Evolutionary conservation across 768 basidiomycete species (phyloP).

Genomic region (Mycena polygramma): DNA sequence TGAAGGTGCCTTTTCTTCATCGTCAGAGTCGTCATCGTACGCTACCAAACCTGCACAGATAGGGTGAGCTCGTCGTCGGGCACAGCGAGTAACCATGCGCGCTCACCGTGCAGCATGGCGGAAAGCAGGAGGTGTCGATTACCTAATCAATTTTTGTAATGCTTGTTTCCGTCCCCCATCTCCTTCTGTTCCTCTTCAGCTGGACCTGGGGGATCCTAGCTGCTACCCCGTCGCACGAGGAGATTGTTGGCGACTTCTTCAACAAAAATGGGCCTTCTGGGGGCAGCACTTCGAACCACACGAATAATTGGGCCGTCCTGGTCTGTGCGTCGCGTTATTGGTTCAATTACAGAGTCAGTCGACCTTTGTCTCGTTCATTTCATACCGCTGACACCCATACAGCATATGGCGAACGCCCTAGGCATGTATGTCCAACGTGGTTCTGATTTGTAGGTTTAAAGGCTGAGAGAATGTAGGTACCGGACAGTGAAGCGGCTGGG

Average conservation of each 20-base stretch:
- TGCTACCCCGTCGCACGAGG: conserved; percentile 48
- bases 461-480: conserved; percentile 71
- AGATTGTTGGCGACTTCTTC: conserved; percentile 62
- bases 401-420: conserved; percentile 99
- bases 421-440: conserved; percentile 76
- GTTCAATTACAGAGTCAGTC: conserved; percentile 96
- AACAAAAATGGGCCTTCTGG: conserved; percentile 49
- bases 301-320: conserved; percentile 99
- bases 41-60: conserved; percentile 66
- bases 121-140: conserved; percentile 11
- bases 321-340: conserved; percentile 96
- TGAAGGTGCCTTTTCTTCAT: conserved; percentile 56
- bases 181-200: conserved; percentile 51
- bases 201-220: conserved; percentile 50
- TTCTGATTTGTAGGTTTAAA: neutral
- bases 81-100: neutral
- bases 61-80: neutral
- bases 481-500: conserved; percentile 98
- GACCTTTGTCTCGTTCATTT: neutral
- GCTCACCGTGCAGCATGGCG: conserved; percentile 39
- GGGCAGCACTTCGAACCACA: conserved; percentile 65
- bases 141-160: neutral
- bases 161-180: conserved; percentile 20
- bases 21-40: conserved; percentile 75
- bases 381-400: conserved; percentile 10